Base-by-base conservation (phyloP, 1,284 basidiomycete genomes). In the Cutaneotrichosporon spelunceum region DNA sequence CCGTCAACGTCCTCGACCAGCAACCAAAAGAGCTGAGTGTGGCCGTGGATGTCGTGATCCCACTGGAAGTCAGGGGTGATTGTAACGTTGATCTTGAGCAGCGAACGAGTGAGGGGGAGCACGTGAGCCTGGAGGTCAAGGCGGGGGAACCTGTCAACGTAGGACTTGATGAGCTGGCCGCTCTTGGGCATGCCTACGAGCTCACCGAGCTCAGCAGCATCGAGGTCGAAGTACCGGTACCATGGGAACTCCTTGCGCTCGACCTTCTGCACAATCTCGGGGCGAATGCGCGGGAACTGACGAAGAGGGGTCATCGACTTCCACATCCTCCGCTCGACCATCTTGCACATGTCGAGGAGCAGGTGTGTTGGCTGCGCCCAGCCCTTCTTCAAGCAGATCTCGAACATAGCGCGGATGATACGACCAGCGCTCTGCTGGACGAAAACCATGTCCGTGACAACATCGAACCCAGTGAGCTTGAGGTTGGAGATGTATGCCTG, bases 191-290 rank as follows among this genome's bases (percentile, higher is more conserved):
- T 86, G 39, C 93, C 93, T 61, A 99, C 89, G 11, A 99, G 84
- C 80, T 99, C 96, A 19, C 93, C 95, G 44, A 94, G 86, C 76
- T 94, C 91, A 2, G 88, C 88, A 1, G 89, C 89, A 65, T 88
- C 87, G 62, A 96, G 81, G 76, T 96, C 92, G 70, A 94, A 96
- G 81, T 95, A 96, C 47, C 92, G 87, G 76, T 95, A 91, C 93
- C 93, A 97, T 0, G 93, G 93, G 82, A 96, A 99, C 83, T 99
- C 95, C 76, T 99, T 99, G 45, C 93, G 89, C 79, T 99, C 95
- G 0, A 95, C 91, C 70, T 94, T 91, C 56, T 91, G 84, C 57
- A 99, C 83, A 49, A 99, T 88, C 65, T 98, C 93, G 2, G 83
- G 76, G 44, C 71, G 64, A 53, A 78, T 68, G 19, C 73, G 61